Evolutionary conservation across 257 asterid genomes (phyloP).

Genomic region (Schizonepeta tenuifolia): DNA sequence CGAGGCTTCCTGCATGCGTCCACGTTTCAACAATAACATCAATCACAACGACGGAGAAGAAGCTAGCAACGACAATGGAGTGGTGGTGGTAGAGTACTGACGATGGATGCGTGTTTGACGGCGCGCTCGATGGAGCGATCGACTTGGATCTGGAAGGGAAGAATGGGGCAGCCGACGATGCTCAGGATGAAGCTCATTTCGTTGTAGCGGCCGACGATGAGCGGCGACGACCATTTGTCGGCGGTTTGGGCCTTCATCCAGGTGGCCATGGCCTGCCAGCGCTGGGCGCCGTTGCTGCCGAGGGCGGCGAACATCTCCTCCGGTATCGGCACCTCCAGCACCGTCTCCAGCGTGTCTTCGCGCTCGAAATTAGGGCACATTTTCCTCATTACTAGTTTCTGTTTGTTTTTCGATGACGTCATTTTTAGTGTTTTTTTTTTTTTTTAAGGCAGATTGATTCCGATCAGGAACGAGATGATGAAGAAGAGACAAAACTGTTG

Average conservation of each 20-base stretch:
- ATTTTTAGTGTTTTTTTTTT: background rate
- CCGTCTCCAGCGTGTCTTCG: constrained; percentile 82
- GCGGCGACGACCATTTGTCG: constrained; percentile 86
- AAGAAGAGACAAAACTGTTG: background rate
- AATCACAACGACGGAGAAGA: too few species aligned
- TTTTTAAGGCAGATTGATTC: background rate
- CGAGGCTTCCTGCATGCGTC: constrained; percentile 71
- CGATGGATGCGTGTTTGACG: constrained; percentile 77
- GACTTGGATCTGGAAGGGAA: constrained; percentile 72
- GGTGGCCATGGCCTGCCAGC: constrained; percentile 95
- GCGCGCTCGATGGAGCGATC: constrained; percentile 50
- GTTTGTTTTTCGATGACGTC: constrained; percentile 35
- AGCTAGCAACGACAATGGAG: too few species aligned
- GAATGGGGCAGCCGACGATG: constrained; percentile 72
- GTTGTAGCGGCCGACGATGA: constrained; percentile 74
- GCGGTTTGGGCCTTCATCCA: constrained; percentile 94
- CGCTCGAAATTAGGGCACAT: constrained; percentile 85
- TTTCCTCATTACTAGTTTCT: constrained; percentile 59
- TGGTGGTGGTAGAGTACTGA: constrained; percentile 43
- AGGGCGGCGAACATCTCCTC: constrained; percentile 84
- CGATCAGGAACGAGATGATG: background rate
- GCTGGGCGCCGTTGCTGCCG: constrained; percentile 65
- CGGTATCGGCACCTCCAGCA: constrained; percentile 88
- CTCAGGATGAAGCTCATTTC: constrained; percentile 81
- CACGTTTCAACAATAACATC: too few species aligned